Percentiles rank a stretch among this genome's conserved stretches.
These are phyloP conservation scores for Suillus luteus DNA, from an alignment of 768 basidiomycete genomes.

Conservation along the genomic window DNA sequence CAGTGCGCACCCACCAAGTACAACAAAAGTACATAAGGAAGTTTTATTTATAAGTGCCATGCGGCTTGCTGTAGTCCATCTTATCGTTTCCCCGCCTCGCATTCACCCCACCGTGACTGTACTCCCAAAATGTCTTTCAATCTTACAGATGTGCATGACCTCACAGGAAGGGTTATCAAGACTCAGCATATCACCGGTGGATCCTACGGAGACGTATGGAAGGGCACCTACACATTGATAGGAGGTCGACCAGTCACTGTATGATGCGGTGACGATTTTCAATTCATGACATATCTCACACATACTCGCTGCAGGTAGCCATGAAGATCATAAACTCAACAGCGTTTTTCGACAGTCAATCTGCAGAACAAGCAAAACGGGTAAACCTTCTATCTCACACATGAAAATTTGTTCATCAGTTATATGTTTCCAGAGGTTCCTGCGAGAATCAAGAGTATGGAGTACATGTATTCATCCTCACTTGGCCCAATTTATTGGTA, in stretches of 20 bases:
- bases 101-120: neutral
- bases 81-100: neutral
- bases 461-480: constrained; percentile 23
- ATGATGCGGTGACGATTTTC: neutral
- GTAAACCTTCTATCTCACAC: neutral
- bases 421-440: constrained; percentile 23
- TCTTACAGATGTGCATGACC: neutral
- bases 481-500: constrained; percentile 29
- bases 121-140: neutral
- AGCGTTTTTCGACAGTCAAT: neutral
- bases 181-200: neutral
- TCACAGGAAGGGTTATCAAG: neutral
- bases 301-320: neutral
- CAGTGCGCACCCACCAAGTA: neutral
- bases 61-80: neutral
- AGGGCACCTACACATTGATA: neutral
- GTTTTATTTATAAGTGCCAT: neutral
- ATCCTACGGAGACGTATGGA: neutral
- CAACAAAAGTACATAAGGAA: neutral
- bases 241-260: neutral
- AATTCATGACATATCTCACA: neutral
- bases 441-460: constrained; percentile 32
- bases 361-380: constrained; percentile 2
- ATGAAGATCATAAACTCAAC: neutral
- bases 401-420: neutral